phyloP scores from a whole-genome alignment of 352 stramenopile genomes.

The Pelagophyceae sp. region DNA sequence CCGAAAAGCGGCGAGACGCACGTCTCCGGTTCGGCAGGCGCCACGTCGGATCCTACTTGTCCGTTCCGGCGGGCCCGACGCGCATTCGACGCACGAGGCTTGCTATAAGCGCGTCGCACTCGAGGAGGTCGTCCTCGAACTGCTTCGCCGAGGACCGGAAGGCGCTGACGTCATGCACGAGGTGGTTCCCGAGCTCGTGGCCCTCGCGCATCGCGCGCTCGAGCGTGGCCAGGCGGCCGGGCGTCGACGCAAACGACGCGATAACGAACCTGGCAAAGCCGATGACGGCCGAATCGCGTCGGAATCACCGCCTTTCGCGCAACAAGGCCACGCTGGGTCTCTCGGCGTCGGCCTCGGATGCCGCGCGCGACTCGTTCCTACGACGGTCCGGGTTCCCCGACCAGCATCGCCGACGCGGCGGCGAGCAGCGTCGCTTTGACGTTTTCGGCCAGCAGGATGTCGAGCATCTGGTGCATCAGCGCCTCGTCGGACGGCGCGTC shows the following conservation, averaged over 20 bases:
- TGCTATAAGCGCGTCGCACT: constrained; percentile 6
- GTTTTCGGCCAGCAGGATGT: background rate
- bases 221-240: background rate
- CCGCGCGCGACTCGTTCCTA: too few species aligned
- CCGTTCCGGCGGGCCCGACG: too few species aligned
- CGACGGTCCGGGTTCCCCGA: too few species aligned
- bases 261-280: background rate
- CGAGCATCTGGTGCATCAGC: constrained; percentile 6
- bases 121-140: background rate
- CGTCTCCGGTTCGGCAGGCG: too few species aligned
- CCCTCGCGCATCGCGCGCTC: background rate
- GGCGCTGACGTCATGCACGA: background rate
- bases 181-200: constrained; percentile 19
- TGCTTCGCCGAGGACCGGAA: too few species aligned
- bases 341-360: too few species aligned
- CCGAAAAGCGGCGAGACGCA: too few species aligned
- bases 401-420: too few species aligned
- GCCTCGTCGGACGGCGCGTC: constrained; percentile 9
- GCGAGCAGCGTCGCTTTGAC: background rate
- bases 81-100: background rate
- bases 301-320: too few species aligned
- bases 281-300: background rate
- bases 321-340: too few species aligned
- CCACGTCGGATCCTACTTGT: too few species aligned
- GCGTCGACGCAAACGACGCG: background rate